These are phyloP conservation scores for Letharia lupina DNA, from an alignment of 495 filamentous ascomycete species.

Conservation along the genomic window DNA sequence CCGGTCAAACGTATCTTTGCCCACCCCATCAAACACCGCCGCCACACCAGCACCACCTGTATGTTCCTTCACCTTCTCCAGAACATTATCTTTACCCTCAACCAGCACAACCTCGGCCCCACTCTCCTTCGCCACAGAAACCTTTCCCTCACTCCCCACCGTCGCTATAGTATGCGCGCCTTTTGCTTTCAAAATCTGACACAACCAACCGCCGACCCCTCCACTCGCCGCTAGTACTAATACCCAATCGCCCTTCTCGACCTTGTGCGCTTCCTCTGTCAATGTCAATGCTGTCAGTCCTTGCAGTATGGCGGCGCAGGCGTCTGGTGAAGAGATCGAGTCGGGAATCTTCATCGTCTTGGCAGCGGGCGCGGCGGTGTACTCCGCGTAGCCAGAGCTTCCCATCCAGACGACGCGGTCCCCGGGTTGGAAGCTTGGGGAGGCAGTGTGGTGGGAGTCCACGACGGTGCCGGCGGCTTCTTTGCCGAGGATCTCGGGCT, in stretches of 20 bases:
- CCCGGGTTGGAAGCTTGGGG: conserved; percentile 48
- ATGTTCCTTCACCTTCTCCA: conserved; percentile 56
- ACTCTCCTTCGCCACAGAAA: conserved; percentile 53
- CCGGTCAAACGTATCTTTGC: conserved; percentile 77
- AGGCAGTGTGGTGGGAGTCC: conserved; percentile 38
- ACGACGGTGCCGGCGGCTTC: conserved; percentile 65
- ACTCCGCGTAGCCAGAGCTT: conserved; percentile 65
- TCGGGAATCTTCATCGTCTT: conserved; percentile 58
- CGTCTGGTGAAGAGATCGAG: conserved; percentile 49
- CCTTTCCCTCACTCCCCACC: conserved; percentile 65
- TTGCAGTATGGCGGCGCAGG: conserved; percentile 66
- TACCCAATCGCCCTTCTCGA: conserved; percentile 72
- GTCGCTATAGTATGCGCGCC: conserved; percentile 82
- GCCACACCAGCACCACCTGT: conserved; percentile 62
- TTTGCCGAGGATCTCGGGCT: conserved; percentile 74
- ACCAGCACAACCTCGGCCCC: conserved; percentile 70
- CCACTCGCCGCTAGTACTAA: conserved; percentile 88
- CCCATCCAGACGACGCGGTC: conserved; percentile 61
- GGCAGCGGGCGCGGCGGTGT: conserved; percentile 51
- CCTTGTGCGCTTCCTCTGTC: conserved; percentile 64
- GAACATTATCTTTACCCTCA: conserved; percentile 56
- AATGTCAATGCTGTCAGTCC: conserved; percentile 81
- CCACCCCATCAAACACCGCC: conserved; percentile 85
- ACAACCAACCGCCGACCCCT: conserved; percentile 72
- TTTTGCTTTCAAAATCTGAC: conserved; percentile 61